Base-by-base conservation (phyloP, 352 stramenopile species). In the Poterioochromonas sp. region DNA sequence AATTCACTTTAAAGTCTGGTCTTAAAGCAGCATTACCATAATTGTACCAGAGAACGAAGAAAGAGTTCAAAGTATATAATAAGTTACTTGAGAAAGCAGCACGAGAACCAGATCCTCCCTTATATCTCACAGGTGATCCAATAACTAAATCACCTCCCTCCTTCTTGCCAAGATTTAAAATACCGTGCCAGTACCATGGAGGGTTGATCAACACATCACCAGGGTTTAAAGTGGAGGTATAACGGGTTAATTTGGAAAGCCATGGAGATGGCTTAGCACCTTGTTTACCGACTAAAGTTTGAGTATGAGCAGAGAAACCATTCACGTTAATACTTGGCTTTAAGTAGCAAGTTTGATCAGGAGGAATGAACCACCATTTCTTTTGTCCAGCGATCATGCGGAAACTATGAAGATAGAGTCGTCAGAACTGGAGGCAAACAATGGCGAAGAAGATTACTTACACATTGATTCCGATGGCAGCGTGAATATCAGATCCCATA, bases 101-200 rank as follows among this genome's bases (percentile, higher is more conserved):
- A 15, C 15, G 26, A 15, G 15, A 26, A 26, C 15, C 47, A 26
- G 15, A 26, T 15, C 26, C 26, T 15, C 47, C 41, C n/a, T n/a
- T n/a, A 54, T 74, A 74, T 8, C 65, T 34, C 2, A 37, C 29
- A 39, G 65, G 65, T 35, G 20, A 8, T 18, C 65, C 65, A 74
- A 74, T 74, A 18, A 74, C 65, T 5, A 71, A 29, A 39, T 32
- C 26, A 26, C 26, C 26, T 15, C 15, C 15, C 47, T 58, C 47
- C 3, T 11, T 54, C 18, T 3, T 1, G 8, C 37, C 65, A 18
- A 74, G 12, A n/a, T 74, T 74, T n/a, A 58, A 26, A 20, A 74
- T 74, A n/a, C 65, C 65, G 40, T 74, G 65, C 65, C 65, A 74
- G n/a, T 54, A 74, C 65, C 65, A 74, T n/a, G 65, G 65, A 12